A percentile compares a stretch with the other conserved stretches of the same genome.
Evolutionary conservation across 805 yeast genomes (phyloP).

Genomic region (Candida railenensis): DNA sequence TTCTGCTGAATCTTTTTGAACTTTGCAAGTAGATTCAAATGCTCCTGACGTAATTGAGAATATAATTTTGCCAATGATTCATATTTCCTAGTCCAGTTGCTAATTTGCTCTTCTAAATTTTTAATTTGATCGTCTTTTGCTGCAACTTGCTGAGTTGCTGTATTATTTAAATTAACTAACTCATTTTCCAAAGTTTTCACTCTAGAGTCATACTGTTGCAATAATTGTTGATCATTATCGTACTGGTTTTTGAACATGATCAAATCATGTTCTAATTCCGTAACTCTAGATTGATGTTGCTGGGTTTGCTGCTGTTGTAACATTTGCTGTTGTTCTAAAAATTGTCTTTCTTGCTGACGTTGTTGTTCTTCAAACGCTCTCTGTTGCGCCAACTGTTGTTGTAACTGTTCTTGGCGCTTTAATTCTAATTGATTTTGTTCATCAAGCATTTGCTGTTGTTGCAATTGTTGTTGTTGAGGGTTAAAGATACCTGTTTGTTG

Average conservation of each 20-base stretch:
- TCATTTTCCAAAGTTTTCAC: slow-evolving; percentile 82
- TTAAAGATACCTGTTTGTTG: slow-evolving; percentile 57
- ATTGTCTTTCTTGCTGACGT: slow-evolving; percentile 63
- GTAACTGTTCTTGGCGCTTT: slow-evolving; percentile 66
- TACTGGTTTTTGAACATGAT: slow-evolving; percentile 74
- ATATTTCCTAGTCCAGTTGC: slow-evolving; percentile 80
- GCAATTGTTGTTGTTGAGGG: slow-evolving; percentile 18
- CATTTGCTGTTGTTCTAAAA: slow-evolving; percentile 66
- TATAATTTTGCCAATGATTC: slow-evolving; percentile 87
- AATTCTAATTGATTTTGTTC: slow-evolving; percentile 62
- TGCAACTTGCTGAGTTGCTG: slow-evolving; percentile 70
- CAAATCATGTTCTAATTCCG: slow-evolving; percentile 80
- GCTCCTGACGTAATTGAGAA: slow-evolving; percentile 90
- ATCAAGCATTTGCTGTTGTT: slow-evolving; percentile 55
- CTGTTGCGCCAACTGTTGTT: slow-evolving; percentile 67
- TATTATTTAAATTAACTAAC: slow-evolving; percentile 54
- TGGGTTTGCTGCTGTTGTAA: slow-evolving; percentile 65
- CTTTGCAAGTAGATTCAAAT: slow-evolving; percentile 71
- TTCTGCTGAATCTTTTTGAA: slow-evolving; percentile 81
- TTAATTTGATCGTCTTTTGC: slow-evolving; percentile 72
- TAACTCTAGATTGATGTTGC: slow-evolving; percentile 74
- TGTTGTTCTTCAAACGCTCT: slow-evolving; percentile 75
- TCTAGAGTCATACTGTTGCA: slow-evolving; percentile 84
- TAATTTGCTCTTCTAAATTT: slow-evolving; percentile 70
- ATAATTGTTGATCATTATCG: slow-evolving; percentile 78